Conservation (phyloP, 257 asterid species). For the Capsicum pubescens region DNA sequence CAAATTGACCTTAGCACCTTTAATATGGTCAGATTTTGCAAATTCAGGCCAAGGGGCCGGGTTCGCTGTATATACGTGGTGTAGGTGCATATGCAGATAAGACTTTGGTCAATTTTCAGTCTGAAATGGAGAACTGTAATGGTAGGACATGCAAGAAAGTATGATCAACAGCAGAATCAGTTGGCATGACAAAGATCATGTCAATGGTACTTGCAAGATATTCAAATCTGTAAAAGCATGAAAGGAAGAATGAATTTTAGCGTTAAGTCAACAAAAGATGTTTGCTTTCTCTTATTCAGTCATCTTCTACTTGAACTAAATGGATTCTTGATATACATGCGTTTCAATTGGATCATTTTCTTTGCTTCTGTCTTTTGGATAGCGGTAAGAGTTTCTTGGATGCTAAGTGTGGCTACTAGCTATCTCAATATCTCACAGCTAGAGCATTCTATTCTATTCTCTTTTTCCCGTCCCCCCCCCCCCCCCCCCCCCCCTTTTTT, state of each 20-base stretch:
- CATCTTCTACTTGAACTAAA: neutral
- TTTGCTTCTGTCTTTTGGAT: neutral
- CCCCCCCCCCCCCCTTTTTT: no score
- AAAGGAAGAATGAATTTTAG: neutral
- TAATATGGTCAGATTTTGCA: neutral
- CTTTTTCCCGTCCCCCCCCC: no score
- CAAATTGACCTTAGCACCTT: neutral
- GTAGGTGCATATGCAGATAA: neutral
- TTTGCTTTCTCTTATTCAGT: neutral
- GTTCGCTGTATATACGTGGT: slow-evolving; percentile 4
- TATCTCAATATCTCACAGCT: neutral
- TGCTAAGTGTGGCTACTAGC: neutral
- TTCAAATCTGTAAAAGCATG: neutral
- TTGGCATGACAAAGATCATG: neutral
- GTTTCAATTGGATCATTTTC: neutral
- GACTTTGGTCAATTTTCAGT: neutral
- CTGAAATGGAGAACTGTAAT: neutral
- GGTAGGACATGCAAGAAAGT: neutral
- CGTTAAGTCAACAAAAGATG: neutral
- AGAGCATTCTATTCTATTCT: slow-evolving; percentile 1
- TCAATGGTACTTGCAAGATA: neutral
- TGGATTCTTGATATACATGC: neutral
- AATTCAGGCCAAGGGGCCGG: neutral
- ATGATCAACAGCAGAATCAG: neutral
- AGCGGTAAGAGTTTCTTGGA: neutral